Evolutionary conservation across 2,329 filamentous ascomycete species (phyloP), one percentile per base, ranked within the genome.

Genomic region (Trichophyton mentagrophytes): DNA sequence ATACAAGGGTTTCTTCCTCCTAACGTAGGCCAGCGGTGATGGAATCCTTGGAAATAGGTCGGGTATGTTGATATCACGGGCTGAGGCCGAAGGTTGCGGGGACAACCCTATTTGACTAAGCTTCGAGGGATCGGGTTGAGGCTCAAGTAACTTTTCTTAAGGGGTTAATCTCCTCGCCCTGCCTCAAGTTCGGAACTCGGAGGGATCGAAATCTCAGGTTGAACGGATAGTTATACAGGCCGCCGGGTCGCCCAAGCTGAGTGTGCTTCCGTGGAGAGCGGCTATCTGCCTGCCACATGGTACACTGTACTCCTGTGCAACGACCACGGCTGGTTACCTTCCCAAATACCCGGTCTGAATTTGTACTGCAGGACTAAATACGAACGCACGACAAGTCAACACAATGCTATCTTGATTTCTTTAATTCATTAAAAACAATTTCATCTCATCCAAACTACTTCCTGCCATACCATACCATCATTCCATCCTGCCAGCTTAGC

Each of bases 381-480:
- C 0, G 46, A 49, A 15, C 5, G 40, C 2, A n/a, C 7, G 25
- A 27, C 49, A 55, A 36, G 20, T 55, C 25, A 55, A 55, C 25
- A 3, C 15, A 36, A 36, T 55, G 49, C 30, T 25, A 55, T 55
- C 27, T 55, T 27, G n/a, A 11, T 33, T 55, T 55, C 49, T 55
- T 55, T 55, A 55, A 33, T 36, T 55, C 49, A 36, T 55, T 55
- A 55, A 25, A 33, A 55, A 55, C 49, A 55, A 33, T 36, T 55
- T 55, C 49, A 55, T 55, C 27, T 55, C 49, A 55, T 55, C 49
- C 49, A 55, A 55, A 25, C 49, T 9, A n/a, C 49, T 55, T 38
- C 49, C 49, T 11, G 30, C 49, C 49, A 11, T 55, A 55, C 46
- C 46, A 49, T 25, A 27, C 46, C 46, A 49, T 30, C 46, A 25